Evolutionary conservation across 345 rosid species (phyloP), one percentile per base, ranked within the genome.

Genomic region (Aquilaria malaccensis): DNA sequence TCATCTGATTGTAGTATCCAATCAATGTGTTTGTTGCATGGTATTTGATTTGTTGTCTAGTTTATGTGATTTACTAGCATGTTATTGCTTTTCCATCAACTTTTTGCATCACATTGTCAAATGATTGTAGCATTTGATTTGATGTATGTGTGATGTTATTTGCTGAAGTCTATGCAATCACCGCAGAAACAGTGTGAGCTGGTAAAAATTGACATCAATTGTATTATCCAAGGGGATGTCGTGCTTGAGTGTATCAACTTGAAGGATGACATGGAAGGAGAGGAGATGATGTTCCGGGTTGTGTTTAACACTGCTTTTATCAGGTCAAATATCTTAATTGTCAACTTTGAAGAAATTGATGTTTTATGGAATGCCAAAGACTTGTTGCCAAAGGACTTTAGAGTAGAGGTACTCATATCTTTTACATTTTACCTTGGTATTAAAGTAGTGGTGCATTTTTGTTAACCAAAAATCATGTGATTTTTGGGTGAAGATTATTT

Each of bases 281-380:
- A 89, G 68, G 78, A 65, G 66, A 85, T 89, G 87, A 79, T 89
- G 83, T 93, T 89, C 70, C 81, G 94, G 55, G 85, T 76, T 68
- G 95, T 87, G 78, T 89, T 89, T 75, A 93, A 93, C 75, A 87
- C 97, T 9, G 91, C 97, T 58, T 89, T 93, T 75, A 89, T 93
- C 56, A 80, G 97, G 73, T 89, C 98, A 66, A 93, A 93, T 53
- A 93, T 93, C 67, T 79, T 93, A 82, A 93, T 93, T 83, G 90
- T 93, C 52, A 93, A 85, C 59, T 87, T 81, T 56, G 97, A 93
- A 65, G 98, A 93, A 65, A 81, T 93, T 63, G 98, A 89, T 72
- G 81, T 76, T 37, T 64, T 87, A 62, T 93, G 98, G 98, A 80
- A 85, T 70, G 76, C 79, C 49, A 89, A 84, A 75, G 96, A 84